Base-by-base conservation (phyloP, 768 basidiomycete species). In the Psilocybe azurescens region DNA sequence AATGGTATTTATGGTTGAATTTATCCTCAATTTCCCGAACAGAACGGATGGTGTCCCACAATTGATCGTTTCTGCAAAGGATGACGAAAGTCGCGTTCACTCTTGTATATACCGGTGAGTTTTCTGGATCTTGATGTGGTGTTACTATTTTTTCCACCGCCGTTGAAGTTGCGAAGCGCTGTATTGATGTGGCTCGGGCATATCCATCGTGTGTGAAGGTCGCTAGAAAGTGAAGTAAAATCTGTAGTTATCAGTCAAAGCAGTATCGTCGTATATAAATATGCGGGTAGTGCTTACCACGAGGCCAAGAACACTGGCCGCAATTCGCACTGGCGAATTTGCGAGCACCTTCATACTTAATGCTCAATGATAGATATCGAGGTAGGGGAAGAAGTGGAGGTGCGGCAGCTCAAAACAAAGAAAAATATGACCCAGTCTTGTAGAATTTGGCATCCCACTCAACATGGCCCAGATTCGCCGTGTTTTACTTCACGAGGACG, bases 1-100 rank as follows among this genome's bases (percentile, higher is more conserved):
- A 97, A 20, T 83, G 81, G 67, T 86, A 91, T 62, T 81, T 84
- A 48, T 80, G 77, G 75, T 98, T 98, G 78, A 95, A 95, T 44
- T 87, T 77, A 63, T 90, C 86, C 76, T 97, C 95, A 63, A 94
- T 75, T 72, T 90, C 84, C 64, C 83, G 83, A 66, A 95, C 87
- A 64, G 88, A 89, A 41, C 77, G 75, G 56, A 90, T 74, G 48
- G 88, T 83, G 16, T 82, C 81, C n/a, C 81, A 65, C 6, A 89
- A 65, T 61, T 93, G 90, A 33, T 77, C 75, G 70, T 92, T 93
- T 46, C 89, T 81, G 41, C 85, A 89, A 30, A 95, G 83, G 44
- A 81, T 76, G 7, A 79, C 72, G 51, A 81, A 76, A 0, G 77
- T 75, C 0, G 79, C 79, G 60, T 81, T 80, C 14, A 75, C 77